phyloP scores from a whole-genome alignment of 202 grass and related monocot genomes.

The Schoenoplectus tabernaemontani region DNA sequence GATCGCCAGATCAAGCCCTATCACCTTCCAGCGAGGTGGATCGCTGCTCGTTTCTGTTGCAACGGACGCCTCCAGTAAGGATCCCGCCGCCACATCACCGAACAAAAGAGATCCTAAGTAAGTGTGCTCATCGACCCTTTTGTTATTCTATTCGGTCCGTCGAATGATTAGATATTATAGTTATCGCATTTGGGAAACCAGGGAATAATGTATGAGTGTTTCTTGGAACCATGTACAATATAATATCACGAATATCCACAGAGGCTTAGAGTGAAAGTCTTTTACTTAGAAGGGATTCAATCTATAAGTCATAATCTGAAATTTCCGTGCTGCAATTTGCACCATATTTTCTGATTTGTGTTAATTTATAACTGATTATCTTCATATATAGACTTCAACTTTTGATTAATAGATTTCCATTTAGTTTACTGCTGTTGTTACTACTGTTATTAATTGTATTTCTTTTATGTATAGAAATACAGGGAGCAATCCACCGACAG shows the following conservation, averaged over 20 bases:
- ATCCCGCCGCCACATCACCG: background rate
- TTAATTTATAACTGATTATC: background rate
- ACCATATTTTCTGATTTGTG: background rate
- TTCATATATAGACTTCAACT: background rate
- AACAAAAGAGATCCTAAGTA: slow-evolving; percentile 31
- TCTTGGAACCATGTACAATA: no score
- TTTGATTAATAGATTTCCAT: background rate
- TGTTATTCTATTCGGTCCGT: background rate
- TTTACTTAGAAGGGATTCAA: no score
- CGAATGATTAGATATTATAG: background rate
- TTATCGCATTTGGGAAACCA: no score
- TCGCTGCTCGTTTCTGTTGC: background rate
- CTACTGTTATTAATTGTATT: background rate
- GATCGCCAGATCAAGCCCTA: slow-evolving; percentile 1
- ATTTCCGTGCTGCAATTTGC: background rate
- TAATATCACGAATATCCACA: no score
- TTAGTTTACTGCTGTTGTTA: background rate
- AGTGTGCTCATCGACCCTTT: background rate
- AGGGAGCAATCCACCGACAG: background rate
- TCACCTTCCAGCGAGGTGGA: background rate
- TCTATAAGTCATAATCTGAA: no score
- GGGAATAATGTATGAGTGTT: no score
- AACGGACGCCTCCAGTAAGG: slow-evolving; percentile 36
- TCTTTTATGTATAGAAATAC: background rate
- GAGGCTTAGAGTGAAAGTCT: no score